phyloP scores from a whole-genome alignment of 768 basidiomycete species.

The Collybiopsis confluens region DNA sequence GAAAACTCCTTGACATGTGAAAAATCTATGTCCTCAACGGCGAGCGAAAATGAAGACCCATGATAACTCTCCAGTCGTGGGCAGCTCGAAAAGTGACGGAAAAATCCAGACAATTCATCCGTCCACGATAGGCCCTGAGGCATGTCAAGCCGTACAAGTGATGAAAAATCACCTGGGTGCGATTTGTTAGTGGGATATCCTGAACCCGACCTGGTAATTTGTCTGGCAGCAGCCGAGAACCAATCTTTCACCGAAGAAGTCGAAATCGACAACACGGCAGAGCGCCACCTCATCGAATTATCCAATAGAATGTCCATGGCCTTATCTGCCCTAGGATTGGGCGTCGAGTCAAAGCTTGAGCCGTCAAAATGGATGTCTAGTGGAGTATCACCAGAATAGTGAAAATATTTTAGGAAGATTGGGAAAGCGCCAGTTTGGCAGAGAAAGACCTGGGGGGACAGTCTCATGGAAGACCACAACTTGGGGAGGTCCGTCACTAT shows the following conservation, averaged over 20 bases:
- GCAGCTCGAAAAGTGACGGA: not conserved
- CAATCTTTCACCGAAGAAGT: not conserved
- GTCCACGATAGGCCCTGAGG: not conserved
- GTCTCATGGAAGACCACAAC: not conserved
- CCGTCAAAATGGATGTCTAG: not conserved
- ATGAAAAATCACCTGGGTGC: not conserved
- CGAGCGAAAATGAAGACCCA: not conserved
- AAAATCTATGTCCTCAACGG: not conserved
- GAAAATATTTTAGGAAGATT: not conserved
- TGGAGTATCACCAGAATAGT: not conserved
- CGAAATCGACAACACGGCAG: not conserved
- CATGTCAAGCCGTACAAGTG: not conserved
- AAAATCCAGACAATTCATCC: not conserved
- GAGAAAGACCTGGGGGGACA: not conserved
- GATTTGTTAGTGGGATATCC: not conserved
- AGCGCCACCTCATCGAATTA: not conserved
- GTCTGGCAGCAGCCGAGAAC: not conserved
- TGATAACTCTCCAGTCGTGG: not conserved
- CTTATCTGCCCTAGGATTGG: not conserved
- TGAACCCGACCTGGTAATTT: not conserved
- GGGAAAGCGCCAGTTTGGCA: not conserved
- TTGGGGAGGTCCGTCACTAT: not conserved
- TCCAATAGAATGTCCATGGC: not conserved
- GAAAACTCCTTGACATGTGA: not conserved
- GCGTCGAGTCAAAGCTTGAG: not conserved